Percentiles rank a stretch among this genome's conserved stretches.
These are phyloP conservation scores for Fusarium succisae DNA, from an alignment of 2,329 filamentous ascomycete species.

Conservation along the genomic window DNA sequence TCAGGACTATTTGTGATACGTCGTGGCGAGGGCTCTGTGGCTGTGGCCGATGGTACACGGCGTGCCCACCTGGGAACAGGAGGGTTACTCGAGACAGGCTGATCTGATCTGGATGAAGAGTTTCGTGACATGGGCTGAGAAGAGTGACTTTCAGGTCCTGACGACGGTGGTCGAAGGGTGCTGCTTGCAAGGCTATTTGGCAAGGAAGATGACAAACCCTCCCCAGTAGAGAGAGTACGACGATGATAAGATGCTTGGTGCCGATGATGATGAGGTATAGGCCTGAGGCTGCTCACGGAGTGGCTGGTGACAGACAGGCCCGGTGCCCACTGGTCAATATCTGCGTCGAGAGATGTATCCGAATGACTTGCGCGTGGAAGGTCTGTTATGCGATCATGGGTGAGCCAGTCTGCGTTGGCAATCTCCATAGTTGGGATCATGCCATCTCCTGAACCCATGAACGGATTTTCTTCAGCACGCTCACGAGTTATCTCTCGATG, in stretches of 20 bases:
- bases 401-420: slow-evolving; percentile 22
- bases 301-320: slow-evolving; percentile 26
- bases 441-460: slow-evolving; percentile 13
- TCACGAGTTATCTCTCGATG: slow-evolving; percentile 4
- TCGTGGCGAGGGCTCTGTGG: slow-evolving; percentile 34
- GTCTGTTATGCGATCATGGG: not conserved
- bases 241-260: not conserved
- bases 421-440: slow-evolving; percentile 18
- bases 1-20: slow-evolving; percentile 3
- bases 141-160: slow-evolving; percentile 24
- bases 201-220: slow-evolving; percentile 18
- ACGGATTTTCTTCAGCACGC: slow-evolving; percentile 24
- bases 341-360: slow-evolving; percentile 22
- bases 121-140: slow-evolving; percentile 36
- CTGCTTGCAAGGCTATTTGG: slow-evolving; percentile 26
- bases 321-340: slow-evolving; percentile 24
- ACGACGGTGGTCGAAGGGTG: slow-evolving; percentile 24
- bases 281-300: slow-evolving; percentile 23
- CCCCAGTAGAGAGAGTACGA: slow-evolving; percentile 17
- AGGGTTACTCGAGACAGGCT: not conserved
- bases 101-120: slow-evolving; percentile 24
- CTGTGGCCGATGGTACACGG: slow-evolving; percentile 23
- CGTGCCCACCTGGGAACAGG: slow-evolving; percentile 1
- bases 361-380: slow-evolving; percentile 12
- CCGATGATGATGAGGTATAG: not conserved